phyloP scores from a whole-genome alignment of 306 rosid species.

The Styphnolobium japonicum region DNA sequence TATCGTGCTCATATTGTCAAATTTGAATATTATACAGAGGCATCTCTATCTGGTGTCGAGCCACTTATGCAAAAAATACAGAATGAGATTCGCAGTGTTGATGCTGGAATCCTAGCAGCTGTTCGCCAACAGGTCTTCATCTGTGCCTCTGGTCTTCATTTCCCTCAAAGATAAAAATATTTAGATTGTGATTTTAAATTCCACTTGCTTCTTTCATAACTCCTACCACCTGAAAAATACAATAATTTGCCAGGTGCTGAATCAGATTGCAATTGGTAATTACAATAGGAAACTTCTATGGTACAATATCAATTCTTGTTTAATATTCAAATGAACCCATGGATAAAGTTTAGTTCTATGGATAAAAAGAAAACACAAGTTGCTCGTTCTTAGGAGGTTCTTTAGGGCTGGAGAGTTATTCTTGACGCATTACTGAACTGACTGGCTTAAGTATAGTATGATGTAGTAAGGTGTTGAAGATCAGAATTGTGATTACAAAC shows the following conservation, averaged over 20 bases:
- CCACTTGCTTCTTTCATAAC: neutral
- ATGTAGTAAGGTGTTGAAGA: neutral
- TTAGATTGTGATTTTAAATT: neutral
- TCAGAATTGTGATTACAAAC: neutral
- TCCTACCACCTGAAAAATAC: neutral
- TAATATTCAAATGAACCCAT: neutral
- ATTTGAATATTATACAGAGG: constrained; percentile 51
- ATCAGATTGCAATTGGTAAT: neutral
- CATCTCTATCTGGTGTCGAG: constrained; percentile 86
- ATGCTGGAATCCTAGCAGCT: constrained; percentile 86
- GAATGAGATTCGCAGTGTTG: constrained; percentile 87
- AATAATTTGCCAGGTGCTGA: neutral
- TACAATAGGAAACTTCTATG: neutral
- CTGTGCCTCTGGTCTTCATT: neutral
- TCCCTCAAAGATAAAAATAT: neutral
- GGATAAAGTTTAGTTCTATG: neutral
- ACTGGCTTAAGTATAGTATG: neutral
- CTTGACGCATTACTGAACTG: neutral
- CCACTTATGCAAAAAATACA: constrained; percentile 98
- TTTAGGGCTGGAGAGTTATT: neutral
- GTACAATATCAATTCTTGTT: neutral
- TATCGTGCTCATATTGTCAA: constrained; percentile 8
- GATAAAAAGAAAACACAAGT: neutral
- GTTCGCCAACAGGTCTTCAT: constrained; percentile 87
- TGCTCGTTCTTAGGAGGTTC: neutral